These are phyloP conservation scores for Sphenostylis stenocarpa DNA, from an alignment of 306 rosid genomes.

Conservation along the genomic window DNA sequence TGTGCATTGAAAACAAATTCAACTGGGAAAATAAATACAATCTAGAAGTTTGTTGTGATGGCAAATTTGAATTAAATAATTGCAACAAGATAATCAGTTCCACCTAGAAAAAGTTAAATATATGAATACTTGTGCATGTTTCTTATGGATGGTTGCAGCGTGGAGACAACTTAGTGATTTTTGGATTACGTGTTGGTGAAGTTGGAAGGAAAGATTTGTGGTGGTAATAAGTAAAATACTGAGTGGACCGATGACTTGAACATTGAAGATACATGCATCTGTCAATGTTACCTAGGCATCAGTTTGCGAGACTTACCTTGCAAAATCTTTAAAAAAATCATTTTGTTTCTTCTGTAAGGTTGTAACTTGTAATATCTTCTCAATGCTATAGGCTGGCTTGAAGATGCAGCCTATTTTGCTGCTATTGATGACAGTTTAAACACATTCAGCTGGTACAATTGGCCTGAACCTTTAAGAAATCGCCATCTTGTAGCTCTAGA, in stretches of 20 bases:
- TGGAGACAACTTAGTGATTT: not conserved
- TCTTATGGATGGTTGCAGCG: conserved; percentile 1
- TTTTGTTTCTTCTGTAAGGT: conserved; percentile 24
- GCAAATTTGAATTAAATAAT: conserved; percentile 4
- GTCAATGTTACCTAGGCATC: not conserved
- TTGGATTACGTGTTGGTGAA: conserved; percentile 5
- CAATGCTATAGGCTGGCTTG: conserved; percentile 82
- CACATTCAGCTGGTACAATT: conserved; percentile 76
- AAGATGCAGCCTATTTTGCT: conserved; percentile 97
- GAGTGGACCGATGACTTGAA: not conserved
- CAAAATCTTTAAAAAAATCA: conserved; percentile 8
- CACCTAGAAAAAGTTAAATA: not conserved
- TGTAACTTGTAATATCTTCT: conserved; percentile 32
- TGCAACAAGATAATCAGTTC: not conserved
- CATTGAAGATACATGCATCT: conserved; percentile 5
- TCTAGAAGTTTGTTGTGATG: conserved; percentile 6
- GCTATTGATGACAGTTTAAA: conserved; percentile 77
- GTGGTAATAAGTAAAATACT: conserved; percentile 2
- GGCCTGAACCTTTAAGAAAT: conserved; percentile 92
- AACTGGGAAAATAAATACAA: not conserved
- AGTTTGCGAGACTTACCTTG: conserved; percentile 18
- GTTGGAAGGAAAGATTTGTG: conserved; percentile 17
- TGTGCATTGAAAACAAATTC: not conserved
- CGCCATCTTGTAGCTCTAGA: conserved; percentile 86
- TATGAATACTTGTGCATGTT: not conserved